Base-by-base conservation (phyloP, 2,329 filamentous ascomycete species). In the Cytospora mali region DNA sequence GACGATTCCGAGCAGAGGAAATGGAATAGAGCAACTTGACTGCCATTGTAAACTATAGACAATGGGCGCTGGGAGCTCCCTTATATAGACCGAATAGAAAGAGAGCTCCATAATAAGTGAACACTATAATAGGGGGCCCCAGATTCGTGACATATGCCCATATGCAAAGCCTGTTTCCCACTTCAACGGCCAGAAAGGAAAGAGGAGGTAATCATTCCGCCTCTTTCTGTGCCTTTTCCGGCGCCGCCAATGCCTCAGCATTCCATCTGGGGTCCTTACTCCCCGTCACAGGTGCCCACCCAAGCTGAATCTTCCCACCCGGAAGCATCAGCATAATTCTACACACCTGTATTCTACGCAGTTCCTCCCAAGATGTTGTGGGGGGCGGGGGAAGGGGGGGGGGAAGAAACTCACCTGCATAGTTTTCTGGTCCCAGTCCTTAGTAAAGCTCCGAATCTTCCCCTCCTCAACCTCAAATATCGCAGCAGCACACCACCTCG, bases 211-310 rank as follows among this genome's bases (percentile, higher is more conserved):
- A 35, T 39, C 35, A 39, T 7, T 51, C 48, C 21, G 21, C 31
- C 28, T 56, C 35, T 46, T 61, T 58, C 42, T 28, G 29, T 3
- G 42, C 46, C 25, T 27, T 50, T 18, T 62, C 65, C 0, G 67
- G 66, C 35, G 66, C 64, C 0, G 62, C 58, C 29, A 70, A 55
- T 27, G 64, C 62, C 2, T 69, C 65, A 4, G 39, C 42, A 49
- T 68, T 70, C 68, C 66, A 70, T 21, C 69, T 62, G n/a, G 68
- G 67, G 35, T 69, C 67, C 9, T 69, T 46, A 21, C 68, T 69
- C 46, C 66, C 65, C 5, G 62, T 55, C n/a, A 69, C 66, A n/a
- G 67, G 67, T 14, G 66, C 69, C 66, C 68, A 69, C 2, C 68
- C 68, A 23, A 71, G 61, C 23, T 69, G 67, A 28, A 71, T 70